These are phyloP conservation scores for Termitomyces sp. DNA, from an alignment of 768 basidiomycete genomes.

Conservation along the genomic window DNA sequence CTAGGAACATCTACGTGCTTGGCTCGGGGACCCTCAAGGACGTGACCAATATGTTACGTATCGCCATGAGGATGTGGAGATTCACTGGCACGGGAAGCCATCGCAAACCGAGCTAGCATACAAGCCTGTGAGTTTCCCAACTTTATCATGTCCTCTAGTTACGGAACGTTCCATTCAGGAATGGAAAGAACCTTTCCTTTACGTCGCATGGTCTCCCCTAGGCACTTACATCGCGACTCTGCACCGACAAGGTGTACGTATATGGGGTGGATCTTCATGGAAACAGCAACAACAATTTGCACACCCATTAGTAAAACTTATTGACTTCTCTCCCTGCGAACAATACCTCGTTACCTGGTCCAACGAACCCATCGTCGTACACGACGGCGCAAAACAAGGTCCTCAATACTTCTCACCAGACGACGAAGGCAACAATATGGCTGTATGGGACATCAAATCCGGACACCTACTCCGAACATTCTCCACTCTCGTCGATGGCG, in stretches of 20 bases:
- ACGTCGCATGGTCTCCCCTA: slow-evolving; percentile 94
- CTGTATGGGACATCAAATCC: slow-evolving; percentile 98
- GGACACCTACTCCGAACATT: slow-evolving; percentile 92
- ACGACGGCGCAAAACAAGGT: slow-evolving; percentile 77
- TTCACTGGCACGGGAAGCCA: slow-evolving; percentile 91
- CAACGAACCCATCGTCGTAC: slow-evolving; percentile 85
- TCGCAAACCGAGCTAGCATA: slow-evolving; percentile 81
- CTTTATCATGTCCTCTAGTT: not conserved
- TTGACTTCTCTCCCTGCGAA: slow-evolving; percentile 98
- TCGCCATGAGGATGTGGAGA: slow-evolving; percentile 85
- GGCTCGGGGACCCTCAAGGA: slow-evolving; percentile 89
- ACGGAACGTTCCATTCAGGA: slow-evolving; percentile 45
- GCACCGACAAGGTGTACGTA: slow-evolving; percentile 90
- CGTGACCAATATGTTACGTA: slow-evolving; percentile 97
- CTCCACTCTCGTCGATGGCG: slow-evolving; percentile 58
- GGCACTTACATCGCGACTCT: slow-evolving; percentile 95
- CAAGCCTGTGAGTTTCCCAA: slow-evolving; percentile 58
- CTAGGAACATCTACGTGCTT: slow-evolving; percentile 93
- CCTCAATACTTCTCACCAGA: slow-evolving; percentile 86
- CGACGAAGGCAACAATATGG: slow-evolving; percentile 95
- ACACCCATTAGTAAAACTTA: slow-evolving; percentile 90
- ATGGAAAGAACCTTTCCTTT: slow-evolving; percentile 87
- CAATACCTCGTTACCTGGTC: slow-evolving; percentile 98
- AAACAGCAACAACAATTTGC: slow-evolving; percentile 87
- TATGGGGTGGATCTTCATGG: slow-evolving; percentile 95